Evolutionary conservation across 805 yeast genomes (phyloP), one percentile per base, ranked within the genome.

Genomic region (Crinitomyces ghanaensis): DNA sequence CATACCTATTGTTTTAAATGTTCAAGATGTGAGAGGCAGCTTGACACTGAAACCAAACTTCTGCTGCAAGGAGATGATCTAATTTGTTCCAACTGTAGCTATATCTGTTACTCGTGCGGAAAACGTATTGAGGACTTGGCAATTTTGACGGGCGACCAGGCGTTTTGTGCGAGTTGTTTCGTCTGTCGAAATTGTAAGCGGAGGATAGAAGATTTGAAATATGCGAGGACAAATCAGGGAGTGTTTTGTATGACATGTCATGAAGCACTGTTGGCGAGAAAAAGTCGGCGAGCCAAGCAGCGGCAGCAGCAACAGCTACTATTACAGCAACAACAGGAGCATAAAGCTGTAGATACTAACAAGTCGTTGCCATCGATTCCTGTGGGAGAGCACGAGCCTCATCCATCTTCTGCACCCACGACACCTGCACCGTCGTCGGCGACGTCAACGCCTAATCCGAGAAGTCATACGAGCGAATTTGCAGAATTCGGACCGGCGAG

Each of bases 241-340:
- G 62, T 88, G 28, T 86, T 84, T 51, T 88, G 98, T 57, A 83
- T 86, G 83, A 65, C 70, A 19, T 88, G 98, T 55, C 96, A 91
- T 57, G 86, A 83, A 50, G 70, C 74, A 44, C 60, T 88, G 39
- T 58, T 86, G 51, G 85, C 77, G 28, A 77, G 77, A 50, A 77
- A 84, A 59, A 75, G 73, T 45, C 66, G 70, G 42, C 72, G 32
- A 11, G 34, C 41, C 28, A 28, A n/a, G 33, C 35, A 15, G 31
- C 35, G 18, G 34, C 35, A 20, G 33, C 30, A 8, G 35, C 33
- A 8, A 26, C 32, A 16, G 22, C 30, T 14, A 18, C 36, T 19
- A 23, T 26, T 7, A 26, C 37, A 14, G 24, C 28, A 7, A 11
- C 36, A 7, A 35, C 36, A 31, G 36, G 14, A 28, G 7, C 34